Conservation (phyloP, 192 early-diverging fungal genomes). For the Backusella morwellensis region DNA sequence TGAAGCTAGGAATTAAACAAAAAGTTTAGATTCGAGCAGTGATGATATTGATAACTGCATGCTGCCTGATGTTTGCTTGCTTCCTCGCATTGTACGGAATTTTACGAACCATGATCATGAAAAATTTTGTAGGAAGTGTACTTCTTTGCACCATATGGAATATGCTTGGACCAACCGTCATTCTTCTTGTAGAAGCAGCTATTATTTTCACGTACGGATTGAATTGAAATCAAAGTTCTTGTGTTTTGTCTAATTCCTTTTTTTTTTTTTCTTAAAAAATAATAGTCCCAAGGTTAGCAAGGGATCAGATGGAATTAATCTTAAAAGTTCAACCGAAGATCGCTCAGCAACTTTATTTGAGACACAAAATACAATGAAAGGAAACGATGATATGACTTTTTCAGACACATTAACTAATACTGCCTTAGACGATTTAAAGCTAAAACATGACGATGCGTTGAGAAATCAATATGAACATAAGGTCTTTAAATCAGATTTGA, state of each 20-base stretch:
- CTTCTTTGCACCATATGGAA: slow-evolving; percentile 21
- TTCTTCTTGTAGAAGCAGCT: slow-evolving; percentile 17
- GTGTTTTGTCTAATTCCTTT: not conserved
- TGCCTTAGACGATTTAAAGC: not conserved
- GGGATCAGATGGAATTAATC: not conserved
- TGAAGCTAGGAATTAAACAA: not conserved
- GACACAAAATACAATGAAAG: not conserved
- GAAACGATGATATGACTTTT: not conserved
- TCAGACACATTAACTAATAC: not conserved
- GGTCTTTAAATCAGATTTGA: too few species aligned
- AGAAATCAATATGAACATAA: not conserved
- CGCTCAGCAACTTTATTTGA: not conserved
- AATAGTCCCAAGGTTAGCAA: slow-evolving; percentile 1
- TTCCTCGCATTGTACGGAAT: slow-evolving; percentile 31
- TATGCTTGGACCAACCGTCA: slow-evolving; percentile 8
- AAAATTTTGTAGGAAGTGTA: slow-evolving; percentile 11
- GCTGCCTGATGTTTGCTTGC: slow-evolving; percentile 16
- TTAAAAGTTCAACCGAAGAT: not conserved
- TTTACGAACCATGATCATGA: slow-evolving; percentile 20
- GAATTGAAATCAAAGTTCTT: not conserved
- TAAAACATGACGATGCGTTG: not conserved
- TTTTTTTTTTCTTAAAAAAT: not conserved
- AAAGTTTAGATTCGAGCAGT: slow-evolving; percentile 18
- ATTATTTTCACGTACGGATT: slow-evolving; percentile 20
- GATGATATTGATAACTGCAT: slow-evolving; percentile 13